Conservation (phyloP, 2,329 filamentous ascomycete genomes). For the Blastomyces gilchristii region DNA sequence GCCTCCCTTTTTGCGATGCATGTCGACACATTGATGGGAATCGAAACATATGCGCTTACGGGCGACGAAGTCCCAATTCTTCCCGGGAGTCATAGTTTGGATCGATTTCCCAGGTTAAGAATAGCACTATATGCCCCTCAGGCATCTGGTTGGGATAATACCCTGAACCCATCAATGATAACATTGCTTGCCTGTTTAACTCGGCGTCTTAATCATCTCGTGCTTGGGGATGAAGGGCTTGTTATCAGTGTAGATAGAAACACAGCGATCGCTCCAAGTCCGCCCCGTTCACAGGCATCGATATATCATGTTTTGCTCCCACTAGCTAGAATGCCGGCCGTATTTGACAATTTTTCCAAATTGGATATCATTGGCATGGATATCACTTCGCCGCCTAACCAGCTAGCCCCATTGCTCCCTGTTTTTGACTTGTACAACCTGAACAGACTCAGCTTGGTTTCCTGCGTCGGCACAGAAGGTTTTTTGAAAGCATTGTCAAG, state of each 20-base stretch:
- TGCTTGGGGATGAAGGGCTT: neutral
- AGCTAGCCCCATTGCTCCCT: neutral
- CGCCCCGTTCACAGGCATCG: neutral
- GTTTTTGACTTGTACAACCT: slow-evolving; percentile 3
- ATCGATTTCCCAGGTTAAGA: neutral
- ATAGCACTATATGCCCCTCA: neutral
- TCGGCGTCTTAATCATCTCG: neutral
- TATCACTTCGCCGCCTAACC: neutral
- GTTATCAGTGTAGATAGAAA: neutral
- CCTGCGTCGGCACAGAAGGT: neutral
- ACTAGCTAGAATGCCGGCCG: neutral
- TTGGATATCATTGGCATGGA: slow-evolving; percentile 4
- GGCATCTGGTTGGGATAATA: too few species aligned
- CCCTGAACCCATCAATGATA: neutral
- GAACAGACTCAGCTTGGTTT: slow-evolving; percentile 4
- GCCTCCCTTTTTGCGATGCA: neutral
- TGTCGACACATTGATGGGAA: neutral
- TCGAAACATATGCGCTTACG: neutral
- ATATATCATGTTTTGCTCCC: neutral
- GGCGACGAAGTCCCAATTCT: neutral
- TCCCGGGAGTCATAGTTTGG: neutral
- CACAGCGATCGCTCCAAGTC: neutral
- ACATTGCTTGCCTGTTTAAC: neutral
- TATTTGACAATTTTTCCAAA: neutral
- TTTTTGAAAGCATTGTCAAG: neutral